Evolutionary conservation across 306 rosid genomes (phyloP), one percentile per base, ranked within the genome.

Genomic region (Hippophae rhamnoides): DNA sequence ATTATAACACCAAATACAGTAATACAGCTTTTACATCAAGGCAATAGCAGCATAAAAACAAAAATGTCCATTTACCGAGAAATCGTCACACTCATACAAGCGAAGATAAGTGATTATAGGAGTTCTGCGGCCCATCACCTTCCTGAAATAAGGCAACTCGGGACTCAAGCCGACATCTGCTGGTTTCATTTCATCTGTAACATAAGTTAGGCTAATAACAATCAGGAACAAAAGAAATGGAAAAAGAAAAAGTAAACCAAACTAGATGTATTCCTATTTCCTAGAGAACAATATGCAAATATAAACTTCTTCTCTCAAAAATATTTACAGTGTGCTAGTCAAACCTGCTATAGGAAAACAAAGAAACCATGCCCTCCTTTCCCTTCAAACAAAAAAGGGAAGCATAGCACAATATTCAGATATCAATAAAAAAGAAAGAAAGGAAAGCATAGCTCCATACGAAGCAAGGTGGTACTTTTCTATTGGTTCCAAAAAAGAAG

Each of bases 61-160:
- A 43, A 61, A 31, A 50, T 51, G 58, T 18, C 11, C 40, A 49
- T 62, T 25, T 74, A 92, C 99, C 47, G 99, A 92, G 79, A 88
- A 88, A 27, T 85, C 80, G n/a, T 72, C 81, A 47, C 83, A 73
- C 71, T 76, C 88, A 52, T 63, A 75, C 42, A 92, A 84, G 69
- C 88, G 99, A 52, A 88, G 68, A 67, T 92, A 92, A 9, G 85
- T 82, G 13, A 88, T 88, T 63, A 71, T 69, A 8, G 89, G 95
- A 41, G 54, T 64, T 64, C 71, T 52, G 47, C 56, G 70, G 13
- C 55, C 50, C 5, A 53, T 31, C 11, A 56, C 64, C 27, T 72
- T 52, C 65, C 63, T 45, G 67, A 92, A 88, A 78, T 80, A 80
- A 10, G 75, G 82, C 88, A 86, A 54, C 26, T 78, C 85, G 31